Evolutionary conservation across 2,329 filamentous ascomycete species (phyloP).

Genomic region (Colletotrichum sublineola): DNA sequence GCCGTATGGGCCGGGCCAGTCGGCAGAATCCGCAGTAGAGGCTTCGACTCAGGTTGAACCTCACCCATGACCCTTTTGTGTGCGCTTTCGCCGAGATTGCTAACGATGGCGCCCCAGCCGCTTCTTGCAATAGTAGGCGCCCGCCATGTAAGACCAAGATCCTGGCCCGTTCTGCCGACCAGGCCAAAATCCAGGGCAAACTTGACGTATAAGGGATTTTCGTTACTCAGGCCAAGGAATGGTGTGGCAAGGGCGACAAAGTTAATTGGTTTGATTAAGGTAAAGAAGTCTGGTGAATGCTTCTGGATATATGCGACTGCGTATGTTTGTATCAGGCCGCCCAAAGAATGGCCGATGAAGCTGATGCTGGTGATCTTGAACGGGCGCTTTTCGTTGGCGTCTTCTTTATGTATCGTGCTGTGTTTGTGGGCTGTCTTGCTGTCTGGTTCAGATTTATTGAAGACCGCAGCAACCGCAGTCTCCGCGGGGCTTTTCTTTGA

Average conservation of each 20-base stretch:
- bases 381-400: conserved; percentile 59
- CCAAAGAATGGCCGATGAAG: conserved; percentile 92
- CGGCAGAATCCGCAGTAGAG: conserved; percentile 87
- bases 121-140: conserved; percentile 86
- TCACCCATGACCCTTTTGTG: conserved; percentile 71
- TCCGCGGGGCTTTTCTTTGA: conserved; percentile 64
- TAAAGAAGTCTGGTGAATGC: conserved; percentile 91
- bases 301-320: conserved; percentile 97
- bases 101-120: conserved; percentile 90
- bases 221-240: conserved; percentile 92
- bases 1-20: conserved; percentile 92
- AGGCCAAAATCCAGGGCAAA: conserved; percentile 97
- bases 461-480: conserved; percentile 45
- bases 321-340: conserved; percentile 91
- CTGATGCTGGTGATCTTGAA: conserved; percentile 96
- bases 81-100: conserved; percentile 80
- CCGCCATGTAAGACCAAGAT: conserved; percentile 94
- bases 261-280: conserved; percentile 87
- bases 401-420: conserved; percentile 68
- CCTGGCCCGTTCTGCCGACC: conserved; percentile 95
- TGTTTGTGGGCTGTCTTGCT: conserved; percentile 67
- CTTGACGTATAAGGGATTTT: conserved; percentile 97
- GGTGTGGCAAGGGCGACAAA: conserved; percentile 91
- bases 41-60: conserved; percentile 84
- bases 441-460: conserved; percentile 58